A percentile compares a stretch with the other conserved stretches of the same genome.
Conservation (phyloP, 306 rosid species). For the Cicer arietinum region DNA sequence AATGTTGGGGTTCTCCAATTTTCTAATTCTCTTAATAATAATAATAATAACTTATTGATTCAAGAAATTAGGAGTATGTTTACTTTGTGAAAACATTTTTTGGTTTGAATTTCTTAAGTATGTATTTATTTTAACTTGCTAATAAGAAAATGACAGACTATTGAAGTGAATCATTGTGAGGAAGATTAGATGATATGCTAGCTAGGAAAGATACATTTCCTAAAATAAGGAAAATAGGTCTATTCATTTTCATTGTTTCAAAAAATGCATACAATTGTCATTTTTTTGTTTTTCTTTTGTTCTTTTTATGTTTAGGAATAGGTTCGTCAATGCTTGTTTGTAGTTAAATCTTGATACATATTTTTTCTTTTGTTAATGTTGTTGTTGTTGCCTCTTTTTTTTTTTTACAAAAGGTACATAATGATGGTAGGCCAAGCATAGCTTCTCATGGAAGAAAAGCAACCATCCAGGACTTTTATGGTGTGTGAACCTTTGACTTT, state of each 20-base stretch:
- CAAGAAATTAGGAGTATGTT: background rate
- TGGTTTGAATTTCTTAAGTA: too few relatives aligned
- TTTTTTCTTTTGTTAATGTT: background rate
- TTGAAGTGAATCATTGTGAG: too few relatives aligned
- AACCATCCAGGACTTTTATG: conserved; percentile 80
- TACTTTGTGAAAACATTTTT: too few relatives aligned
- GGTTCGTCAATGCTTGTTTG: conserved; percentile 2
- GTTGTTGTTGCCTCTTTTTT: conserved; percentile 15
- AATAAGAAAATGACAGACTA: too few relatives aligned
- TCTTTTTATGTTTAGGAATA: conserved; percentile 13
- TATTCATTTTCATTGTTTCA: too few relatives aligned
- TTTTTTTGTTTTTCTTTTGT: conserved; percentile 3
- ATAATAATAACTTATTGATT: background rate
- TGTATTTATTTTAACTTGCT: too few relatives aligned
- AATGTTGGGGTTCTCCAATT: background rate
- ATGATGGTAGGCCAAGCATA: conserved; percentile 72
- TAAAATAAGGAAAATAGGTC: too few relatives aligned
- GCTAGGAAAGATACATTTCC: too few relatives aligned
- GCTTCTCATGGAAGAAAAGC: conserved; percentile 89
- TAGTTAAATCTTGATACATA: background rate
- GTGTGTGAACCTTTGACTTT: conserved; percentile 55
- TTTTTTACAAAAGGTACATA: conserved; percentile 60
- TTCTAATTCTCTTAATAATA: background rate
- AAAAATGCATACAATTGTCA: too few relatives aligned
- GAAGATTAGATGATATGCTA: too few relatives aligned